These are phyloP conservation scores for Daedaleopsis sinensis DNA, from an alignment of 768 basidiomycete genomes.

Conservation along the genomic window DNA sequence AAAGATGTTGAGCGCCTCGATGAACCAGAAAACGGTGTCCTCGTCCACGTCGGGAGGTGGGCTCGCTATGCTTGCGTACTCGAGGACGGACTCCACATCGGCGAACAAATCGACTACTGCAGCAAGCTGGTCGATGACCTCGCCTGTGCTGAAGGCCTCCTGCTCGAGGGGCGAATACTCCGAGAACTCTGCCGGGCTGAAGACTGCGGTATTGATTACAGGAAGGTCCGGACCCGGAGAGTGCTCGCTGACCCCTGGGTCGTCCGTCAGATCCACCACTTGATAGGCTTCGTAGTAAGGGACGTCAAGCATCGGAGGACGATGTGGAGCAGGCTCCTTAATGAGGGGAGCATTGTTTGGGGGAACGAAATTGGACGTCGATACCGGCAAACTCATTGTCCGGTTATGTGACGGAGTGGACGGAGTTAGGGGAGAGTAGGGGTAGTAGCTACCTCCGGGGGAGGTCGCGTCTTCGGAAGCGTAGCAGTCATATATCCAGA, in stretches of 20 bases:
- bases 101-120: slow-evolving; percentile 9
- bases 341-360: slow-evolving; percentile 10
- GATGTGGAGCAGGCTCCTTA: slow-evolving; percentile 9
- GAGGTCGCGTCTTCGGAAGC: slow-evolving; percentile 17
- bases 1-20: slow-evolving; percentile 17
- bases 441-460: slow-evolving; percentile 2
- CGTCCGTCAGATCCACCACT: background rate
- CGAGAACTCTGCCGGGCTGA: slow-evolving; percentile 10
- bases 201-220: slow-evolving; percentile 10
- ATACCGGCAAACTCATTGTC: slow-evolving; percentile 13
- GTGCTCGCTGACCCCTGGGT: background rate
- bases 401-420: slow-evolving; percentile 14
- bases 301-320: background rate
- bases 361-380: slow-evolving; percentile 11
- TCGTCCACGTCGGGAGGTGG: slow-evolving; percentile 12
- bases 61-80: background rate
- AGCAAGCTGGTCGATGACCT: slow-evolving; percentile 20
- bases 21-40: slow-evolving; percentile 18
- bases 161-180: slow-evolving; percentile 23
- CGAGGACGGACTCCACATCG: slow-evolving; percentile 8
- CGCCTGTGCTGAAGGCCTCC: slow-evolving; percentile 16
- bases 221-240: background rate
- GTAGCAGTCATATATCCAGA: slow-evolving; percentile 23
- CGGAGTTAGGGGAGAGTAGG: slow-evolving; percentile 13
- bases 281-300: background rate